Evolutionary conservation across 2,329 filamentous ascomycete genomes (phyloP), one percentile per base, ranked within the genome.

Genomic region (Beauveria brongniartii): DNA sequence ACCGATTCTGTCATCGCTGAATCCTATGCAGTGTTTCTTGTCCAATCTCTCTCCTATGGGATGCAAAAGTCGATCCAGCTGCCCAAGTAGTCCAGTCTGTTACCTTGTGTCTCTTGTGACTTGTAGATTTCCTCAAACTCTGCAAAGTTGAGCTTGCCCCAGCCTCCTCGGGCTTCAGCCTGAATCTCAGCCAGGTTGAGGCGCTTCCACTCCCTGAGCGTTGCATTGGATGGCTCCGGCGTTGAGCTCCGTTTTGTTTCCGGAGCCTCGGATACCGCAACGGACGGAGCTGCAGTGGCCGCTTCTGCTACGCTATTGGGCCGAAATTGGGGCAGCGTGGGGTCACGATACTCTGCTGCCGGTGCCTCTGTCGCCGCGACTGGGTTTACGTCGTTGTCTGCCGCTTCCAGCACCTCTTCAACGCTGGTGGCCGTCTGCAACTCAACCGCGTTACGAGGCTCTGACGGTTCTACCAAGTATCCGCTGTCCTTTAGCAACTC

Each of bases 21-120:
- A n/a, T 16, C 5, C 20, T 50, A 41, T 50, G 16, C 44, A 50
- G 16, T 24, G 9, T 26, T 18, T 16, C 30, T 12, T 26, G 30
- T 41, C 44, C 41, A 37, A 6, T 40, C n/a, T 28, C 22, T 20
- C 46, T 51, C 53, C 72, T 78, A 85, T 16, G 84, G 85, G 65
- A 88, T 87, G 71, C 85, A 88, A 71, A 87, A 86, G 71, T 97
- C 92, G 73, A 97, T 90, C 93, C 93, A 97, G 68, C 85, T 90
- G 63, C 90, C 90, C 52, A 97, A 79, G 73, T 96, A 93, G 66
- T 90, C 89, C 63, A 92, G 79, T 58, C 87, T 77, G 69, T 85
- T 84, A 16, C 80, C 82, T 30, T 78, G 75, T 26, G 84, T 83
- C 65, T 87, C 83, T 64, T 86, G 81, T n/a, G 80, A 79, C 66